Evolutionary conservation across 306 rosid species (phyloP).

Genomic region (Quercus cerris): DNA sequence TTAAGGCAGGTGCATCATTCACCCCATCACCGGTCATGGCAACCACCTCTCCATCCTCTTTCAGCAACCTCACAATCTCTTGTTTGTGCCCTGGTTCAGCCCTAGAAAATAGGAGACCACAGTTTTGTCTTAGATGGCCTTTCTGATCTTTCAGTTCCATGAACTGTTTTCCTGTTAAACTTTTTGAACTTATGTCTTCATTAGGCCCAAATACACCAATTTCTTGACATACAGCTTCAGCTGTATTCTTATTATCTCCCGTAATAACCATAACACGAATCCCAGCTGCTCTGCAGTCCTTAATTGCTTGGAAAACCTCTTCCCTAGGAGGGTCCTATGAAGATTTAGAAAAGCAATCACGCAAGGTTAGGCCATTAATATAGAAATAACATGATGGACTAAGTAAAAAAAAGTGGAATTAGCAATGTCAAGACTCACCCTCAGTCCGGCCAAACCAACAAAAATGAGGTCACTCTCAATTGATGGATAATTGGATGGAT

Average conservation of each 20-base stretch:
- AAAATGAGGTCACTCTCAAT: constrained; percentile 81
- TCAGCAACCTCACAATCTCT: constrained; percentile 87
- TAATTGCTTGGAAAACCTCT: constrained; percentile 80
- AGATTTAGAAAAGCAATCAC: constrained; percentile 20
- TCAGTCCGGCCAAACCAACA: constrained; percentile 82
- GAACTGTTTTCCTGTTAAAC: constrained; percentile 81
- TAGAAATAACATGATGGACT: background rate
- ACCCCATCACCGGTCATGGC: constrained; percentile 97
- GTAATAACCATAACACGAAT: constrained; percentile 94
- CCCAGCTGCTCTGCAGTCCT: constrained; percentile 95
- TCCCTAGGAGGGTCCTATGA: constrained; percentile 87
- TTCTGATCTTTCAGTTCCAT: constrained; percentile 53
- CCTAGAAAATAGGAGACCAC: constrained; percentile 92
- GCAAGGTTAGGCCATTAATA: constrained; percentile 10
- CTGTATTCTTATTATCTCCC: constrained; percentile 90
- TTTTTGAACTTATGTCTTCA: constrained; percentile 63
- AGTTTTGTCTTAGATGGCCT: constrained; percentile 53
- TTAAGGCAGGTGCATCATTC: constrained; percentile 97
- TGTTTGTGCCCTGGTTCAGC: constrained; percentile 97
- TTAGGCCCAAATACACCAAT: constrained; percentile 71
- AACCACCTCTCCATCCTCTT: constrained; percentile 82
- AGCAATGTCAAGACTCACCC: constrained; percentile 56
- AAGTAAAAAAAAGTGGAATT: constrained; percentile 5
- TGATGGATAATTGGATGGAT: constrained; percentile 75
- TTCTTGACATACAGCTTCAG: constrained; percentile 92